phyloP scores from a whole-genome alignment of 148 eudicot genomes.

The Arctostaphylos glauca region DNA sequence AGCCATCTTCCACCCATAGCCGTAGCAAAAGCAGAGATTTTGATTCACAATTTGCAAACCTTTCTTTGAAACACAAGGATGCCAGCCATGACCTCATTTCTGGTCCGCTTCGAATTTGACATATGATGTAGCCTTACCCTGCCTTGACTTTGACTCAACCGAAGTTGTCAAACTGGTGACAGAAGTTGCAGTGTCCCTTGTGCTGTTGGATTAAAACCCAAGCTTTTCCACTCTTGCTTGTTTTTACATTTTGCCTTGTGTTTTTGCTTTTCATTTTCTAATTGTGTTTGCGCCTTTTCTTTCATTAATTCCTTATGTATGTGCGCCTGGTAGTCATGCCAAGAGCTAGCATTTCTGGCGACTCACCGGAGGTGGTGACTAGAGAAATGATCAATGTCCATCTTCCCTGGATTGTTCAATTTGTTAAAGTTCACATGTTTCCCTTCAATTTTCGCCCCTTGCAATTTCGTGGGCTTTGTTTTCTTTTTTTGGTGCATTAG shows the following conservation, averaged over 20 bases:
- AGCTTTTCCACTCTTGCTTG: slow-evolving; percentile 27
- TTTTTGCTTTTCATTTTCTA: slow-evolving; percentile 15
- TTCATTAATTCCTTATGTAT: slow-evolving; percentile 18
- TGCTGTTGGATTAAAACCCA: slow-evolving; percentile 24
- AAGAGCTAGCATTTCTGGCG: slow-evolving; percentile 33
- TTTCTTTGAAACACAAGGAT: slow-evolving; percentile 62
- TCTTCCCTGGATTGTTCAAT: slow-evolving; percentile 2
- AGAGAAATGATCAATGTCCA: slow-evolving; percentile 11
- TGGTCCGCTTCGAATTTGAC: slow-evolving; percentile 55
- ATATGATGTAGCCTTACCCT: slow-evolving; percentile 14
- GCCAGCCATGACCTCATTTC: slow-evolving; percentile 46
- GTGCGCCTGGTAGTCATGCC: slow-evolving; percentile 83
- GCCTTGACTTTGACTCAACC: slow-evolving; percentile 20
- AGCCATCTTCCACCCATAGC: slow-evolving; percentile 53
- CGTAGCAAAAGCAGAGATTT: slow-evolving; percentile 72
- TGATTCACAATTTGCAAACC: slow-evolving; percentile 69
- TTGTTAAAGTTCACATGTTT: not conserved
- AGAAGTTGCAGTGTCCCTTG: slow-evolving; percentile 20
- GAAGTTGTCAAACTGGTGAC: slow-evolving; percentile 22
- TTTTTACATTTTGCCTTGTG: slow-evolving; percentile 22
- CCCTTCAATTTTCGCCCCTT: not conserved
- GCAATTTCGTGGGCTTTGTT: too few relatives aligned
- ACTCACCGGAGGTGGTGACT: slow-evolving; percentile 78
- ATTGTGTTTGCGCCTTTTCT: not conserved
- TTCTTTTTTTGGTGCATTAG: too few relatives aligned